Conservation (phyloP, 2,329 filamentous ascomycete genomes). For the Cadophora gregata region DNA sequence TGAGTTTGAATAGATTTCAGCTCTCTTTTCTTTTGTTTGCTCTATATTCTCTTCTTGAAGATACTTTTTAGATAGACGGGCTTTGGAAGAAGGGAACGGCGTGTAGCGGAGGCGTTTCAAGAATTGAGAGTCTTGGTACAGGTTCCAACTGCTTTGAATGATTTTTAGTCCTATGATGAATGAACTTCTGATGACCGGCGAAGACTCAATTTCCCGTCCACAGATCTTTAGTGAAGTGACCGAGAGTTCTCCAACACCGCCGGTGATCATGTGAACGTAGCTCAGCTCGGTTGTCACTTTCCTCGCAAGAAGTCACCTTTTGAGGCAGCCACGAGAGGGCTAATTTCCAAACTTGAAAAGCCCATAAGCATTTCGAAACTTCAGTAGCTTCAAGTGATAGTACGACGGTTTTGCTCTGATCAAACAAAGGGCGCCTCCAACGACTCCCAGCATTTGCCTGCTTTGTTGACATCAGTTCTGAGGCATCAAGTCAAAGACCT, state of each 20-base stretch:
- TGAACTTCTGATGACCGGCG: not conserved
- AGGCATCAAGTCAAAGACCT: too few species aligned
- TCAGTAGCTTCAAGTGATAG: too few species aligned
- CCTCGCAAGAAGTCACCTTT: too few species aligned
- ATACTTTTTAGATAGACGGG: constrained; percentile 3
- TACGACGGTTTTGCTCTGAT: too few species aligned
- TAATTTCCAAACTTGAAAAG: too few species aligned
- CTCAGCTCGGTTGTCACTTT: not conserved
- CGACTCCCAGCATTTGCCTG: too few species aligned
- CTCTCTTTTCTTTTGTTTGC: not conserved
- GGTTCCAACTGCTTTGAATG: not conserved
- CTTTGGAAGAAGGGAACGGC: not conserved
- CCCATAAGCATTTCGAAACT: too few species aligned
- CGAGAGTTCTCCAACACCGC: not conserved
- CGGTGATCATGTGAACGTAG: not conserved
- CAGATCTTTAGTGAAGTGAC: not conserved
- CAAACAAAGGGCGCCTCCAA: too few species aligned
- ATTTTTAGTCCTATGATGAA: not conserved
- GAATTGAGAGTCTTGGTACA: not conserved
- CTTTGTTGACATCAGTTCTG: too few species aligned
- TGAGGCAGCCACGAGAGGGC: too few species aligned
- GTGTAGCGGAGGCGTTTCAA: not conserved
- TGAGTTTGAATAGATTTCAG: constrained; percentile 4
- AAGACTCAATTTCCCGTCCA: not conserved
- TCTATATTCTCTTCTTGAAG: not conserved